These are phyloP conservation scores for Lactifluus subvellereus DNA, from an alignment of 768 basidiomycete genomes.

Conservation along the genomic window DNA sequence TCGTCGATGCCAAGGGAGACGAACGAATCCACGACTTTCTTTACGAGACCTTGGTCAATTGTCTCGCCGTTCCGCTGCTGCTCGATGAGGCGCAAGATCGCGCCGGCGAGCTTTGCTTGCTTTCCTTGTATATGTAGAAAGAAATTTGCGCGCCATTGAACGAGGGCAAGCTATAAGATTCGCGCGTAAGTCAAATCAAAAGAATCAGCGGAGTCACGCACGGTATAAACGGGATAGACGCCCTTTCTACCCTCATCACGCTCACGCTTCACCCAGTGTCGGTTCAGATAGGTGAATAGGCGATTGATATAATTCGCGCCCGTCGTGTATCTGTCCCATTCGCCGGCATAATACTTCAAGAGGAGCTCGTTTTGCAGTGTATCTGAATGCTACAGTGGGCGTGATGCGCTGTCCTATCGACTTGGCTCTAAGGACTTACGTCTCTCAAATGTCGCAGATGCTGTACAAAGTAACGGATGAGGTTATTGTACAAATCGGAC, in stretches of 20 bases:
- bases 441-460: slow-evolving; percentile 68
- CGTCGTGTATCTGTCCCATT: slow-evolving; percentile 96
- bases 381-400: slow-evolving; percentile 58
- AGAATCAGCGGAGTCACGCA: slow-evolving; percentile 36
- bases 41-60: slow-evolving; percentile 88
- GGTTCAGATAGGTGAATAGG: slow-evolving; percentile 95
- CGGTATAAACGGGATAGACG: slow-evolving; percentile 94
- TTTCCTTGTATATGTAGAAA: slow-evolving; percentile 85
- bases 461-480: slow-evolving; percentile 82
- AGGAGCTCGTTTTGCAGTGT: slow-evolving; percentile 79
- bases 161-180: slow-evolving; percentile 69
- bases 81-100: slow-evolving; percentile 86
- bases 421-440: slow-evolving; percentile 40
- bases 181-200: not conserved
- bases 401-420: slow-evolving; percentile 13
- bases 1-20: slow-evolving; percentile 94
- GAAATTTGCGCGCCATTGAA: slow-evolving; percentile 92
- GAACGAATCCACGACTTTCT: slow-evolving; percentile 92
- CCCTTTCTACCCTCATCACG: slow-evolving; percentile 94
- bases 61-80: slow-evolving; percentile 89
- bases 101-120: slow-evolving; percentile 75
- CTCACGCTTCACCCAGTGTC: slow-evolving; percentile 98
- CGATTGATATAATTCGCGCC: slow-evolving; percentile 98
- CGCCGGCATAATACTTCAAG: slow-evolving; percentile 81
- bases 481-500: slow-evolving; percentile 92